Evolutionary conservation across 352 stramenopile species (phyloP).

Genomic region (Halophytophthora batemanensis): DNA sequence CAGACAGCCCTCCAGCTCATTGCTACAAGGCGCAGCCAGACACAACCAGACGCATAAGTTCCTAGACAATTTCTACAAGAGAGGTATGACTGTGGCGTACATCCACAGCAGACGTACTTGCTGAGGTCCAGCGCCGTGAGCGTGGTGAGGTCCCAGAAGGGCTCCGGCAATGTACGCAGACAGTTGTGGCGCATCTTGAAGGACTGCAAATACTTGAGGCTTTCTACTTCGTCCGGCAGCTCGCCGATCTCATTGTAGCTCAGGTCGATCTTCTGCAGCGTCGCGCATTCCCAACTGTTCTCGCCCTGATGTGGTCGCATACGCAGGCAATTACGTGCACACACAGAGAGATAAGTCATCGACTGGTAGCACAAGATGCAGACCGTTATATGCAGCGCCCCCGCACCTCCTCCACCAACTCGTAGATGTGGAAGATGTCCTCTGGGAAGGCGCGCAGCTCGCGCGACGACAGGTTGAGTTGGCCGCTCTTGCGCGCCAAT

Average conservation of each 20-base stretch:
- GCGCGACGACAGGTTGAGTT: constrained; percentile 62
- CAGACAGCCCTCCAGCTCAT: constrained; percentile 47
- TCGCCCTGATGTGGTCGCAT: constrained; percentile 35
- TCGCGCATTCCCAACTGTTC: constrained; percentile 64
- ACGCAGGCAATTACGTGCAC: background rate
- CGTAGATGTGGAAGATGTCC: constrained; percentile 60
- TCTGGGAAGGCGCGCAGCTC: constrained; percentile 47
- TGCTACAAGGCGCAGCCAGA: constrained; percentile 36
- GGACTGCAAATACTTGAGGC: constrained; percentile 44
- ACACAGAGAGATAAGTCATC: background rate
- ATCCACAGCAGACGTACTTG: constrained; percentile 43
- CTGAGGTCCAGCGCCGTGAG: constrained; percentile 71
- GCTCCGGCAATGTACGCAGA: constrained; percentile 42
- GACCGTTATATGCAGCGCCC: too few species aligned
- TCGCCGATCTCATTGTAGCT: constrained; percentile 78
- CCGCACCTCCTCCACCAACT: constrained; percentile 49
- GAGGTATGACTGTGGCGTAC: background rate
- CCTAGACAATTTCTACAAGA: background rate
- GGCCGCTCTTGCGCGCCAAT: constrained; percentile 53
- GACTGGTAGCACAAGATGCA: background rate
- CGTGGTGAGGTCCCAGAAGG: constrained; percentile 52
- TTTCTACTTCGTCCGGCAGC: constrained; percentile 45
- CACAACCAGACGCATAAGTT: background rate
- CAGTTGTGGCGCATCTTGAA: constrained; percentile 80
- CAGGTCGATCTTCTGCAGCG: constrained; percentile 69